Base-by-base conservation (phyloP, 163 green algal genomes). In the Coccomyxa subellipsoidea region DNA sequence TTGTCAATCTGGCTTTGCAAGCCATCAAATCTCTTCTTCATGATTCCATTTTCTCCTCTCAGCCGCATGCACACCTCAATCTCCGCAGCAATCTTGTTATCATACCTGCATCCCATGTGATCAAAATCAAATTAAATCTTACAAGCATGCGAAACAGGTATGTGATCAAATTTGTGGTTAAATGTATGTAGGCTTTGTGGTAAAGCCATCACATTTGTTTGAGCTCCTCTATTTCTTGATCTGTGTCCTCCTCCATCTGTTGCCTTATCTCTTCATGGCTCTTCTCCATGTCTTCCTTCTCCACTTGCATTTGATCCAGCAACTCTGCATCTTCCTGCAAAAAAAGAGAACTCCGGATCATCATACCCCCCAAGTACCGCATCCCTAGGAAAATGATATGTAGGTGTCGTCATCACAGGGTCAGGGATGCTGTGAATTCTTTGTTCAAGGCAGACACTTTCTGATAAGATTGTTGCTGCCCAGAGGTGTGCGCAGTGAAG, bases 21-120 rank as follows among this genome's bases (percentile, higher is more conserved):
- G 36, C 89, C 90, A 83, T 91, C 93, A 87, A 96, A 97, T 86
- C 96, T 96, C 88, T 97, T 97, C 82, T 93, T 92, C 93, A 98
- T 96, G 90, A 98, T 95, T 54, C 94, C 94, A 80, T 98, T 98
- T 92, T 98, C 94, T 34, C 95, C 94, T 89, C 97, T 95, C 39
- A 98, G 87, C 38, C 91, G 82, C 83, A 98, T 80, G 27, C 82
- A 85, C 32, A 90, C 83, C 78, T 97, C 91, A 7, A 88, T 82
- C 89, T 97, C 93, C 5, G 78, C 73, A 69, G 87, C 80, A 40
- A 96, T 88, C 89, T 90, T 91, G 66, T 76, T 80, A 81, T 93
- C 87, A 75, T 89, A 92, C 84, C 85, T 89, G 77, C 32, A 75
- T 69, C 37, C 21, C 66, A 73, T 4, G 18, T 35, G 66, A 75